Evolutionary conservation across 2,329 filamentous ascomycete genomes (phyloP).

Genomic region (Dothistroma pini): DNA sequence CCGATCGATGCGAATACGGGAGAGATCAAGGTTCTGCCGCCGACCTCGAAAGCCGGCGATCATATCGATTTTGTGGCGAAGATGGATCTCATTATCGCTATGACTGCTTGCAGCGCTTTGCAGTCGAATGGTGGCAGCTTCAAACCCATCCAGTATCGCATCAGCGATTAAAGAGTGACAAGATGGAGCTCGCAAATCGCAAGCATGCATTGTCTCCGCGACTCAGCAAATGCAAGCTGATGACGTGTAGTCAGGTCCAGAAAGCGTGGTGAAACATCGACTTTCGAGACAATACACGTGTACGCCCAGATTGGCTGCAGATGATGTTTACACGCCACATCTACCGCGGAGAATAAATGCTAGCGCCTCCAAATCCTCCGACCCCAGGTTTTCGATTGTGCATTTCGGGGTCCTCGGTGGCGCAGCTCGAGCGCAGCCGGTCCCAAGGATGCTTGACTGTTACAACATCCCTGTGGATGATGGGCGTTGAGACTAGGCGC

Average conservation of each 20-base stretch:
- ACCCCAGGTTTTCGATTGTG: background rate
- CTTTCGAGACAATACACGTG: background rate
- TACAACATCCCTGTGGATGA: background rate
- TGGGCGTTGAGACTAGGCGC: too few species aligned
- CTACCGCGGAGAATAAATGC: background rate
- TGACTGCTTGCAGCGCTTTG: slow-evolving; percentile 27
- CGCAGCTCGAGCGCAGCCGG: too few species aligned
- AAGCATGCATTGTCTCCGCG: background rate
- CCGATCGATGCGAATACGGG: slow-evolving; percentile 25
- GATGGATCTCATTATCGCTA: slow-evolving; percentile 29
- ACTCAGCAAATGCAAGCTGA: background rate
- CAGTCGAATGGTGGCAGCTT: slow-evolving; percentile 26
- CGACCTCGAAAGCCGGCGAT: slow-evolving; percentile 26
- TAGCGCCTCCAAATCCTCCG: background rate
- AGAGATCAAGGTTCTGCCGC: slow-evolving; percentile 25
- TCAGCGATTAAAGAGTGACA: background rate
- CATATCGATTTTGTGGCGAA: slow-evolving; percentile 27
- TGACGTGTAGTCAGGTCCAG: background rate
- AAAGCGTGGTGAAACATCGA: too few species aligned
- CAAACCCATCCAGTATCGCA: slow-evolving; percentile 22
- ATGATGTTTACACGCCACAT: background rate
- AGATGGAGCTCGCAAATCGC: background rate
- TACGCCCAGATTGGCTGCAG: background rate
- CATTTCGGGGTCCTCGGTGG: too few species aligned
- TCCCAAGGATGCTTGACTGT: background rate